Percentiles rank a stretch among this genome's conserved stretches.
Conservation (phyloP, 2,329 filamentous ascomycete genomes). For the Aspergillus quadrilineatus region DNA sequence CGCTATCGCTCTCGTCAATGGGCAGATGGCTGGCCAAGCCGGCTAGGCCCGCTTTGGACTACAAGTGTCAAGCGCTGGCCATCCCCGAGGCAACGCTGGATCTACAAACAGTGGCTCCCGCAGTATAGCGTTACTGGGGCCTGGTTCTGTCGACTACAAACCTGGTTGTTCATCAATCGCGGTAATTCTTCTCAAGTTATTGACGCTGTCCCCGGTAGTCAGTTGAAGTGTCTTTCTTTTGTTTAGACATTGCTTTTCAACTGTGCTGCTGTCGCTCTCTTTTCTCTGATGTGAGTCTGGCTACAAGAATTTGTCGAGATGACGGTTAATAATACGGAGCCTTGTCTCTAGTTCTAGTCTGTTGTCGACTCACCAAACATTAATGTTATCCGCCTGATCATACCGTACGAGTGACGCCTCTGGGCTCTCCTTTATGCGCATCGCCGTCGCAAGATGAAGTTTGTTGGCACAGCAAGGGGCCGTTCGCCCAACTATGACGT, state of each 20-base stretch:
- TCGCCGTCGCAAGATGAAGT: slow-evolving; percentile 28
- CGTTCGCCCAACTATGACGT: slow-evolving; percentile 29
- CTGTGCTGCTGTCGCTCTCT: neutral
- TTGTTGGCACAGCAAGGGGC: slow-evolving; percentile 28
- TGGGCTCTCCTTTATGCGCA: slow-evolving; percentile 24
- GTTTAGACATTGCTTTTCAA: neutral
- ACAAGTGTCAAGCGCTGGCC: slow-evolving; percentile 12
- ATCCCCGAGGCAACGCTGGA: slow-evolving; percentile 24
- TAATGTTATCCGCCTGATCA: slow-evolving; percentile 14
- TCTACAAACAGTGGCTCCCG: slow-evolving; percentile 11
- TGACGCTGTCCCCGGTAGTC: neutral
- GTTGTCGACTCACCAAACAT: neutral
- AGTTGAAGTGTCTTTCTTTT: neutral
- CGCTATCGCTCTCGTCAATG: too few relatives aligned
- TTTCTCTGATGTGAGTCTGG: neutral
- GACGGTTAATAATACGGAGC: too few relatives aligned
- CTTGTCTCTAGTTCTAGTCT: too few relatives aligned
- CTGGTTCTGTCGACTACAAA: slow-evolving; percentile 14
- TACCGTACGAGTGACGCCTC: slow-evolving; percentile 2
- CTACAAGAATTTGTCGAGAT: slow-evolving; percentile 10
- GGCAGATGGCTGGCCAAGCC: slow-evolving; percentile 11
- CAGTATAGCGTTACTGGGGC: slow-evolving; percentile 3
- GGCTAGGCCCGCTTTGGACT: slow-evolving; percentile 15
- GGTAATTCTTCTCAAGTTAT: neutral
- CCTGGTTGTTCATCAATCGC: neutral